Base-by-base conservation (phyloP, 2,329 filamentous ascomycete genomes). In the Fusarium illudens region DNA sequence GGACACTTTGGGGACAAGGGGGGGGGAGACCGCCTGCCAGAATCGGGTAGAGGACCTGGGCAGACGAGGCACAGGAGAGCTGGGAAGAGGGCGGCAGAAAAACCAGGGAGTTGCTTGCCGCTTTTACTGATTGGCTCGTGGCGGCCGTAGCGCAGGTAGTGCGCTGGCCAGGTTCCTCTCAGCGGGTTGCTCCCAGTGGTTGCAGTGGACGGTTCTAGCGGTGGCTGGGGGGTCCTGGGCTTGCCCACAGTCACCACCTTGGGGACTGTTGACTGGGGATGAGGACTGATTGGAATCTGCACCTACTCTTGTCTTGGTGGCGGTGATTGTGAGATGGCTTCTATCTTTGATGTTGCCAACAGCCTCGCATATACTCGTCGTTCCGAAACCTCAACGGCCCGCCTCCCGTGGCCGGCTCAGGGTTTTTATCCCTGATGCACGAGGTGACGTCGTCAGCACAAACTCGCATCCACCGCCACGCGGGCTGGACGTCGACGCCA, bases 51-150 rank as follows among this genome's bases (percentile, higher is more conserved):
- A 61, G 59, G 34, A 54, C 48, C 54, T 64, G 65, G 65, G 34
- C 44, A 58, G 62, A 66, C 49, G 61, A 69, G 62, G 66, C 62
- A 63, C 60, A 64, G 64, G 48, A 66, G 67, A 71, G 67, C 58
- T 69, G 64, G 60, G 58, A 36, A 51, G 53, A 61, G 56, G 57
- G 59, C 52, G 66, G 69, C 57, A 67, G 68, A 62, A 65, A 73
- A 70, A 68, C 60, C 48, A 71, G 68, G 64, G 66, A 68, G 61
- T 64, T 58, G 68, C 70, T 73, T 65, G 75, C 75, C 71, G 75
- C 76, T 76, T 73, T 75, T 70, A 75, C 60, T 77, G 76, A 78
- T 79, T 79, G 77, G 77, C 62, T 78, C 64, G 73, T 71, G 73
- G 64, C 67, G 73, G 73, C 74, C 73, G 75, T 71, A 75, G 75